Evolutionary conservation across 768 basidiomycete genomes (phyloP).

Genomic region (Tephrocybe rancida): DNA sequence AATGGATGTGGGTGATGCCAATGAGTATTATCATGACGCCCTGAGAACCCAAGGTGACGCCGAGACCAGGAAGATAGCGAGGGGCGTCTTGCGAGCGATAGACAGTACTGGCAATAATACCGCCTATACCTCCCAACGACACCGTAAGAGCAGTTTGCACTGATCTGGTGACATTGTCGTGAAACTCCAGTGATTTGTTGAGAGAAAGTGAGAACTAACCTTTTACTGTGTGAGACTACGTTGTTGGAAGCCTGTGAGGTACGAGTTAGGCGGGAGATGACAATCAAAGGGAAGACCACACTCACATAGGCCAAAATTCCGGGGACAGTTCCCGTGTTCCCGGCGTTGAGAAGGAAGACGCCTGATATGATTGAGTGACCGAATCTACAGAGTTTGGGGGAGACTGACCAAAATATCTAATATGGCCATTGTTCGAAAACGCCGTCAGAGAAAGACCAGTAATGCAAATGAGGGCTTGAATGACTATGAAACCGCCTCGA

Average conservation of each 20-base stretch:
- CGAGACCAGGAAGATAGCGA: slow-evolving; percentile 46
- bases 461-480: slow-evolving; percentile 39
- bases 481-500: slow-evolving; percentile 42
- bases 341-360: slow-evolving; percentile 44
- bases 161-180: slow-evolving; percentile 20
- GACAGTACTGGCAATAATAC: slow-evolving; percentile 43
- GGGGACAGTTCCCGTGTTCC: slow-evolving; percentile 44
- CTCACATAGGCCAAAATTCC: slow-evolving; percentile 46
- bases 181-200: slow-evolving; percentile 1
- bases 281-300: background rate
- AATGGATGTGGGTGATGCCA: slow-evolving; percentile 34
- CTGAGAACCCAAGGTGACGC: slow-evolving; percentile 42
- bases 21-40: slow-evolving; percentile 36
- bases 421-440: slow-evolving; percentile 6
- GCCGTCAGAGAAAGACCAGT: slow-evolving; percentile 27
- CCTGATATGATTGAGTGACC: slow-evolving; percentile 26
- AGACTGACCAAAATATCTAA: slow-evolving; percentile 28
- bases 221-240: slow-evolving; percentile 50
- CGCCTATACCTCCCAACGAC: slow-evolving; percentile 43
- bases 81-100: slow-evolving; percentile 45
- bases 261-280: background rate
- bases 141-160: slow-evolving; percentile 42
- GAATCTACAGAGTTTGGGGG: slow-evolving; percentile 25
- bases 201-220: slow-evolving; percentile 19
- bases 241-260: slow-evolving; percentile 42